Conservation (phyloP, 2,329 filamentous ascomycete genomes). For the Nigrograna mackinnonii region DNA sequence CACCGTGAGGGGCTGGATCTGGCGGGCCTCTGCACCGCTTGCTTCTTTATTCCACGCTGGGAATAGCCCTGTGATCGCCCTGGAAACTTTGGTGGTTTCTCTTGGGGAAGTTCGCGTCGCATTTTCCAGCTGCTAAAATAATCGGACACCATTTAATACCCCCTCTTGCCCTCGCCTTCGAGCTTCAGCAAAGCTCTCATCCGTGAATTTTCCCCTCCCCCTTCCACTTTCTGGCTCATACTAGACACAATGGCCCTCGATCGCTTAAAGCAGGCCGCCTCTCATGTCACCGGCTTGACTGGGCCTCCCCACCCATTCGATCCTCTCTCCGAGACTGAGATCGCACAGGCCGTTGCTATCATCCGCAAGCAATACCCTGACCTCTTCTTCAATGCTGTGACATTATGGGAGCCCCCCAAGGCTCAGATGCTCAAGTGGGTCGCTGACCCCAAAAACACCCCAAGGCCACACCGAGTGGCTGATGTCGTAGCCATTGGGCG, state of each 20-base stretch:
- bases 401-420: constrained; percentile 84
- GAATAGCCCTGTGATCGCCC: neutral
- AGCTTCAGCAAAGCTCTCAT: no score
- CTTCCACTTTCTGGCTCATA: constrained; percentile 2
- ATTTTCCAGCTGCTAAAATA: no score
- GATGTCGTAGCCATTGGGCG: constrained; percentile 82
- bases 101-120: neutral
- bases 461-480: constrained; percentile 71
- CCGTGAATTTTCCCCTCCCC: constrained; percentile 5
- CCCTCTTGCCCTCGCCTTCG: neutral
- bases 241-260: constrained; percentile 60
- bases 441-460: constrained; percentile 61
- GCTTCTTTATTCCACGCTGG: constrained; percentile 1
- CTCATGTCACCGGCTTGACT: constrained; percentile 61
- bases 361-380: constrained; percentile 71
- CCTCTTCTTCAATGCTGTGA: constrained; percentile 84
- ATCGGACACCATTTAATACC: neutral
- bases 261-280: constrained; percentile 65
- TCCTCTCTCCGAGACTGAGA: constrained; percentile 73
- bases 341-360: constrained; percentile 69
- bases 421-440: constrained; percentile 82
- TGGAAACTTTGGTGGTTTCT: neutral
- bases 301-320: constrained; percentile 73
- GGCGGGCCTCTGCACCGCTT: no score
- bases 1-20: no score